A percentile compares a stretch with the other conserved stretches of the same genome.
Conservation (phyloP, 108 stramenopile species). For the Nannochloropsis granulata region DNA sequence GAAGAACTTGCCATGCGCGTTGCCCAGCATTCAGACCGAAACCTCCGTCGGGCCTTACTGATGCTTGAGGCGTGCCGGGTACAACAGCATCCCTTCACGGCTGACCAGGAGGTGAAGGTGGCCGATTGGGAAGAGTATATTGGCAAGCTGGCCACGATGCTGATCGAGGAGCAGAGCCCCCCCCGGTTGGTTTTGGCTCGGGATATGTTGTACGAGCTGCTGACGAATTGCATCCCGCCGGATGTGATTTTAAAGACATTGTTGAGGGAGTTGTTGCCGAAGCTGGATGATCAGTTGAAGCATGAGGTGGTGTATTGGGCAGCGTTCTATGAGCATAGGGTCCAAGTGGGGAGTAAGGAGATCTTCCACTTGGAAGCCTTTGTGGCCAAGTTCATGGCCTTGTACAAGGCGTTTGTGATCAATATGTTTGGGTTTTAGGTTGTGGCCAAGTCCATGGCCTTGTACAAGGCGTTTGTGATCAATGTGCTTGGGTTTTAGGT, state of each 20-base stretch:
- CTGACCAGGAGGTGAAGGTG: conserved; percentile 10
- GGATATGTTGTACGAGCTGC: conserved; percentile 86
- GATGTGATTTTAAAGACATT: conserved; percentile 79
- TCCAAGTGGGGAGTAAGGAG: conserved; percentile 81
- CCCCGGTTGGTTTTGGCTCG: conserved; percentile 44
- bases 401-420: conserved; percentile 66
- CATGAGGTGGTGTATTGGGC: conserved; percentile 76
- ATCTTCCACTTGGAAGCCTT: conserved; percentile 98
- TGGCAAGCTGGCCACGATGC: conserved; percentile 57
- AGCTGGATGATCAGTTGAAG: conserved; percentile 70
- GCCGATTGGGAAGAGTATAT: conserved; percentile 96
- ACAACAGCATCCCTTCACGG: conserved; percentile 32
- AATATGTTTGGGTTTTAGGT: background rate
- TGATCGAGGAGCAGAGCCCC: conserved; percentile 69
- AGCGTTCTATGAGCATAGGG: conserved; percentile 86
- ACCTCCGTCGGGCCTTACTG: conserved; percentile 84
- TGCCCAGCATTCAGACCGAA: conserved; percentile 57
- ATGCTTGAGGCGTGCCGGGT: conserved; percentile 85
- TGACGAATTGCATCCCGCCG: conserved; percentile 92
- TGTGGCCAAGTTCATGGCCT: conserved; percentile 88
- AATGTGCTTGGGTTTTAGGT: background rate
- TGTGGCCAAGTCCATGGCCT: conserved; percentile 85
- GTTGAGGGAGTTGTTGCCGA: conserved; percentile 55
- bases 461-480: conserved; percentile 66
- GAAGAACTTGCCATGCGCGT: conserved; percentile 54